Base-by-base conservation (phyloP, 108 stramenopile species). In the Chaetoceros tenuissimus region DNA sequence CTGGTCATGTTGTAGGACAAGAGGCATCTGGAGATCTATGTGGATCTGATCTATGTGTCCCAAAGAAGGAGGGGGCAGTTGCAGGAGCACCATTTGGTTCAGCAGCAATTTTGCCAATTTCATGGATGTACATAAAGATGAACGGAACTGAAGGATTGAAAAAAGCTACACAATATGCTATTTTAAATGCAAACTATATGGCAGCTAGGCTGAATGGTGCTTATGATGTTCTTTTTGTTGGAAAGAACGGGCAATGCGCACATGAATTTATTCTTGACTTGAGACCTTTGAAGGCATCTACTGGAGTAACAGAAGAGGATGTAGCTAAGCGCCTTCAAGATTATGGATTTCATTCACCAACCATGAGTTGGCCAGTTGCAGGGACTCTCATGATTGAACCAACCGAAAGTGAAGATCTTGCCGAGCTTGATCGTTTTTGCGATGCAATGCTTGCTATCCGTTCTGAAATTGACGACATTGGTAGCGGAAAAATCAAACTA, bases 101-200 rank as follows among this genome's bases (percentile, higher is more conserved):
- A 47, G 94, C 98, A 1, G 87, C 94, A 30, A 99, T 99, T 63
- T 90, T 99, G 29, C 97, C 97, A 54, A 99, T 99, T 63, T 95
- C 96, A 1, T 99, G 97, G 96, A 97, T 99, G 96, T 99, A 98
- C 78, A 96, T 99, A 57, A 96, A 96, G 63, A 98, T 99, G 97
- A 77, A 95, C 49, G 96, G 96, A 25, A 77, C 82, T 44, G 83
- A 86, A 30, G 98, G 98, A 28, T 71, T 98, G 18, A 89, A 81
- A 67, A 66, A 78, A 48, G 82, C 95, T n/a, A 96, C 96, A 5
- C 69, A 79, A 40, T 55, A 86, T 53, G 98, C 98, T 25, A 99
- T 99, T 74, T 76, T 99, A 72, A 98, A 98, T 73, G 98, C 98
- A 18, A 99, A 99, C 80, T 99, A 99, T 94, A 96, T 99, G 92